phyloP scores from a whole-genome alignment of 257 asterid genomes.

The Solanum corneliomulleri region DNA sequence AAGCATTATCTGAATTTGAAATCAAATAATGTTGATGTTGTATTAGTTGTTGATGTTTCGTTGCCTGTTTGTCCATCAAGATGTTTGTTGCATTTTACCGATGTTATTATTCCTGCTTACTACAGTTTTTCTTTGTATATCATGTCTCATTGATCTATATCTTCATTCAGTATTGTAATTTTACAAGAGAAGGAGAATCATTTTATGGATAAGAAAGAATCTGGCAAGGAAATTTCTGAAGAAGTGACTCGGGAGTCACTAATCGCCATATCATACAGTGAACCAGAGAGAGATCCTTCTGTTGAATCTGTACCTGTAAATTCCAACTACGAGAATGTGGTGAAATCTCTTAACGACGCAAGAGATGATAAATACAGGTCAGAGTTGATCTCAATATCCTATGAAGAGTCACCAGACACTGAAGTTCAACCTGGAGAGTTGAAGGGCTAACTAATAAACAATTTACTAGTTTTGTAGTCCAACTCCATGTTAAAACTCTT shows the following conservation, averaged over 20 bases:
- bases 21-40: background rate
- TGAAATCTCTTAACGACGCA: conserved; percentile 8
- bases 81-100: background rate
- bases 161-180: background rate
- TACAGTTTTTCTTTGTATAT: background rate
- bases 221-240: conserved; percentile 17
- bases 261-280: conserved; percentile 48
- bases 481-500: conserved; percentile 8
- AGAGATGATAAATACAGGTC: conserved; percentile 34
- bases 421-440: conserved; percentile 16
- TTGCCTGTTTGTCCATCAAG: too few species aligned
- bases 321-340: conserved; percentile 8
- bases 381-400: conserved; percentile 50
- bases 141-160: background rate
- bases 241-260: conserved; percentile 57
- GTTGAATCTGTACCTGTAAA: conserved; percentile 13
- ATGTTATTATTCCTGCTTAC: background rate
- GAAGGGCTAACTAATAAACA: conserved; percentile 12
- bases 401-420: conserved; percentile 28
- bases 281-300: conserved; percentile 23
- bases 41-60: background rate
- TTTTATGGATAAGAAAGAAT: conserved; percentile 37
- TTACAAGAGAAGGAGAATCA: conserved; percentile 15
- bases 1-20: background rate
- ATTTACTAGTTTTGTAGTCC: background rate